Percentiles rank a stretch among this genome's conserved stretches.
Conservation (phyloP, 192 early-diverging fungal species). For the Chytriomyces sp. region DNA sequence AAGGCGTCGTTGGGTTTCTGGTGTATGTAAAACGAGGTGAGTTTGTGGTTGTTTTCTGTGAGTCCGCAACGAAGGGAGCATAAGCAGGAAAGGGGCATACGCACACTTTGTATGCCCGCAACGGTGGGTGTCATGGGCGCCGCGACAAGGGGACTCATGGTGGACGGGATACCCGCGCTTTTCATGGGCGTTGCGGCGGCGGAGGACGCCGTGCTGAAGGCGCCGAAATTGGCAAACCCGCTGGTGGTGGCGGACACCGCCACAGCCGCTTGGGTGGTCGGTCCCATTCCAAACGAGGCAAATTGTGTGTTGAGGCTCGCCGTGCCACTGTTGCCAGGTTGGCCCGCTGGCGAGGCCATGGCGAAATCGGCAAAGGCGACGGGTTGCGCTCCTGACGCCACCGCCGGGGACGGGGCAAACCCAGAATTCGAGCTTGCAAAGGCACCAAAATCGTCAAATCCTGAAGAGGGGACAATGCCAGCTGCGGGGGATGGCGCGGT, state of each 20-base stretch:
- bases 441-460: slow-evolving; percentile 7
- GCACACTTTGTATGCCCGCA: no score
- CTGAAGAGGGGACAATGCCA: not conserved
- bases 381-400: not conserved
- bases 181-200: not conserved
- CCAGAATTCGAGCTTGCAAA: slow-evolving; percentile 5
- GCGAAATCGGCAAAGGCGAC: slow-evolving; percentile 2
- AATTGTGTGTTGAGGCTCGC: not conserved
- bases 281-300: not conserved
- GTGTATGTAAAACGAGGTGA: not conserved
- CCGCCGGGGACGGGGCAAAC: not conserved
- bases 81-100: not conserved
- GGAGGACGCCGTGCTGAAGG: slow-evolving; percentile 3
- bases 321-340: not conserved
- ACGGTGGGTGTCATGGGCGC: not conserved
- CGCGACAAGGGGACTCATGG: not conserved
- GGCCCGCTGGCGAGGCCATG: not conserved
- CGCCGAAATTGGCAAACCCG: slow-evolving; percentile 26
- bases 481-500: no score
- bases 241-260: not conserved
- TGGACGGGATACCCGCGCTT: not conserved
- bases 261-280: not conserved
- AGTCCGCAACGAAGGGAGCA: not conserved
- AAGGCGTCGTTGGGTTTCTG: slow-evolving; percentile 38
- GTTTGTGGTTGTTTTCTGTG: not conserved